A percentile compares a stretch with the other conserved stretches of the same genome.
Conservation (phyloP, 768 basidiomycete species). For the Exidia glandulosa region DNA sequence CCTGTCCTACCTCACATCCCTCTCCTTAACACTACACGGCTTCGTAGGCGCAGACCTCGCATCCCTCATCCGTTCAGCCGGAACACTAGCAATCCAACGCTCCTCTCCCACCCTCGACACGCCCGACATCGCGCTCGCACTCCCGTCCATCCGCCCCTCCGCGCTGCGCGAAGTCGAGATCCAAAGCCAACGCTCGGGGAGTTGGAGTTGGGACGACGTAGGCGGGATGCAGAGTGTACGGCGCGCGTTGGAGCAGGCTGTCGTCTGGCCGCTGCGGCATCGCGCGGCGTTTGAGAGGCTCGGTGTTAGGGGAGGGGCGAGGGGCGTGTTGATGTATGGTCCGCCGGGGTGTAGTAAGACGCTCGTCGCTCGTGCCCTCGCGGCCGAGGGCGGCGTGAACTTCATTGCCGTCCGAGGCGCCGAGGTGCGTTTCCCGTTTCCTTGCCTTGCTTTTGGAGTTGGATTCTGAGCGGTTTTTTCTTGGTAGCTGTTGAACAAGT, state of each 20-base stretch:
- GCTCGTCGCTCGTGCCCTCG: constrained; percentile 81
- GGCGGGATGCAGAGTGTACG: constrained; percentile 79
- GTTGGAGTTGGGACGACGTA: constrained; percentile 62
- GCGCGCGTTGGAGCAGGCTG: constrained; percentile 76
- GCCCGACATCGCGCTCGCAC: constrained; percentile 55
- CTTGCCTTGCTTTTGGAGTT: background rate
- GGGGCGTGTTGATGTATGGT: constrained; percentile 85
- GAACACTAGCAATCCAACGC: constrained; percentile 82
- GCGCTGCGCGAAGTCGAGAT: constrained; percentile 91
- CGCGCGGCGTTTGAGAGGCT: constrained; percentile 78
- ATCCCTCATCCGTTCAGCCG: constrained; percentile 86
- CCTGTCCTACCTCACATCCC: constrained; percentile 42
- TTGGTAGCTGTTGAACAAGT: constrained; percentile 85
- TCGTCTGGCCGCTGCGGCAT: constrained; percentile 92
- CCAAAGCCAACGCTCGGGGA: constrained; percentile 58
- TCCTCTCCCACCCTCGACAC: constrained; percentile 47
- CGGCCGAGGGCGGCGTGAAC: constrained; percentile 88
- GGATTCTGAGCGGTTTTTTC: background rate
- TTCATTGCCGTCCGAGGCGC: constrained; percentile 97
- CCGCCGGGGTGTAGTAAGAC: constrained; percentile 99
- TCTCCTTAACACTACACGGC: constrained; percentile 80
- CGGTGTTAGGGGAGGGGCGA: constrained; percentile 79
- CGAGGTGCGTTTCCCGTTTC: constrained; percentile 46
- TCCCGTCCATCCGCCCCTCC: constrained; percentile 78
- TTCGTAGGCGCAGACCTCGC: constrained; percentile 96